These are phyloP conservation scores for Zizania latifolia DNA, from an alignment of 176 grass and related monocot species.

Conservation along the genomic window DNA sequence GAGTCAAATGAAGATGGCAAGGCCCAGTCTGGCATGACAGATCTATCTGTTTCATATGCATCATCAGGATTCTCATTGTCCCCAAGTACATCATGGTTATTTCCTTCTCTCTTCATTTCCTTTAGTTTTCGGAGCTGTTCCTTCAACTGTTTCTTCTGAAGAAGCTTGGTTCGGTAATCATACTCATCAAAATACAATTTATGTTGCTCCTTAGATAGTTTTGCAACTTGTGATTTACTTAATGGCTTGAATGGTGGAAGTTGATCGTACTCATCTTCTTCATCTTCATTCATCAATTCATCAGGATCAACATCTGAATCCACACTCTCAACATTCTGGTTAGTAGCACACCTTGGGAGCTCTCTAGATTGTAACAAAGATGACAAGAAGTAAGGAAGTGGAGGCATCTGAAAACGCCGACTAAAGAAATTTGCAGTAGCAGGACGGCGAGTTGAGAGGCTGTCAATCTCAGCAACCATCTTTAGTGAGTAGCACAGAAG, in stretches of 20 bases:
- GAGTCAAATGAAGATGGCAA: slow-evolving; percentile 94
- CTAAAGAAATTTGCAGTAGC: slow-evolving; percentile 47
- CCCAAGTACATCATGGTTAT: slow-evolving; percentile 20
- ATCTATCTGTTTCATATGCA: slow-evolving; percentile 35
- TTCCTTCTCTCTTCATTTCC: slow-evolving; percentile 43
- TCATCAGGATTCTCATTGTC: slow-evolving; percentile 34
- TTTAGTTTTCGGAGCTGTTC: slow-evolving; percentile 55
- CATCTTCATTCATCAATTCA: slow-evolving; percentile 48
- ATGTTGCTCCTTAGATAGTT: slow-evolving; percentile 79
- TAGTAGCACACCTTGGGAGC: slow-evolving; percentile 43
- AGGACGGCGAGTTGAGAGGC: slow-evolving; percentile 42
- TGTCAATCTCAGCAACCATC: slow-evolving; percentile 66
- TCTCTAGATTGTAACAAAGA: slow-evolving; percentile 72
- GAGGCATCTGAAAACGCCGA: slow-evolving; percentile 32
- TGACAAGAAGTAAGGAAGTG: slow-evolving; percentile 73
- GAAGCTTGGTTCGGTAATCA: slow-evolving; percentile 70
- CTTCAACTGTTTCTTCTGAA: slow-evolving; percentile 81
- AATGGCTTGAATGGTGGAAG: slow-evolving; percentile 83
- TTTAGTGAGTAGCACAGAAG: slow-evolving; percentile 77
- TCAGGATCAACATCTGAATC: slow-evolving; percentile 51
- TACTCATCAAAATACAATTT: slow-evolving; percentile 82
- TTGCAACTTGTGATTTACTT: slow-evolving; percentile 74
- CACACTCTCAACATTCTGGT: slow-evolving; percentile 37
- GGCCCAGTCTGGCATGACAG: slow-evolving; percentile 61
- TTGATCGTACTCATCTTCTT: slow-evolving; percentile 63